phyloP scores from a whole-genome alignment of 129 eudicot genomes.

The Silybum marianum region DNA sequence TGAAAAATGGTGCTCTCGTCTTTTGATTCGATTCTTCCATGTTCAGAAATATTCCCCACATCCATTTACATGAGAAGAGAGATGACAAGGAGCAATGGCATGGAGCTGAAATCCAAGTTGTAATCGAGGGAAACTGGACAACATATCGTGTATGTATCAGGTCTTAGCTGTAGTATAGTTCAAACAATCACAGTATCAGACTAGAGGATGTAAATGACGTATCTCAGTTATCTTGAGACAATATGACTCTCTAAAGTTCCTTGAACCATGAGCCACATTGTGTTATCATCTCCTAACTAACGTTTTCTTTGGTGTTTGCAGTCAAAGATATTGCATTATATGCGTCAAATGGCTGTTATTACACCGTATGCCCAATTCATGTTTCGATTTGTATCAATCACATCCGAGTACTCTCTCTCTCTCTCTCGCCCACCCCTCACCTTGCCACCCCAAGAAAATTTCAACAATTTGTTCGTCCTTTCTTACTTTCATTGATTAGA shows the following conservation, averaged over 20 bases:
- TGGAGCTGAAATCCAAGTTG: conserved; percentile 99
- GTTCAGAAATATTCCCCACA: conserved; percentile 85
- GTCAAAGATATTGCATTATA: conserved; percentile 98
- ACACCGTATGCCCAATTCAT: conserved; percentile 97
- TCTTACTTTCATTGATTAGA: neutral
- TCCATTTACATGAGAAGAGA: conserved; percentile 87
- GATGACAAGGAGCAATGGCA: conserved; percentile 85
- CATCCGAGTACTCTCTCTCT: conserved; percentile 73
- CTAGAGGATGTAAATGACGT: conserved; percentile 4
- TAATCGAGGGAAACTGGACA: conserved; percentile 98
- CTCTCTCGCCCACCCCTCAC: conserved; percentile 18
- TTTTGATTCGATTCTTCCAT: conserved; percentile 13
- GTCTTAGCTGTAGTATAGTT: conserved; percentile 15
- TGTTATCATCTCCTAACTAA: neutral
- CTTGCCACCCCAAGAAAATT: neutral
- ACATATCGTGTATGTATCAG: conserved; percentile 85
- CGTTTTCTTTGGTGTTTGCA: conserved; percentile 39
- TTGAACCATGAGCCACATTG: conserved; percentile 15
- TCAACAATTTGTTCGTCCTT: neutral
- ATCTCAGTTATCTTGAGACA: neutral
- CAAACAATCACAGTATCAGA: neutral
- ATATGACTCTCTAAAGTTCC: neutral
- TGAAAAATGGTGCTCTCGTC: neutral
- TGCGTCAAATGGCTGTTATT: conserved; percentile 99
- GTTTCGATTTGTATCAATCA: conserved; percentile 79